phyloP scores from a whole-genome alignment of 1,139 yeast genomes.

The Protomyces arabidopsidicola region DNA sequence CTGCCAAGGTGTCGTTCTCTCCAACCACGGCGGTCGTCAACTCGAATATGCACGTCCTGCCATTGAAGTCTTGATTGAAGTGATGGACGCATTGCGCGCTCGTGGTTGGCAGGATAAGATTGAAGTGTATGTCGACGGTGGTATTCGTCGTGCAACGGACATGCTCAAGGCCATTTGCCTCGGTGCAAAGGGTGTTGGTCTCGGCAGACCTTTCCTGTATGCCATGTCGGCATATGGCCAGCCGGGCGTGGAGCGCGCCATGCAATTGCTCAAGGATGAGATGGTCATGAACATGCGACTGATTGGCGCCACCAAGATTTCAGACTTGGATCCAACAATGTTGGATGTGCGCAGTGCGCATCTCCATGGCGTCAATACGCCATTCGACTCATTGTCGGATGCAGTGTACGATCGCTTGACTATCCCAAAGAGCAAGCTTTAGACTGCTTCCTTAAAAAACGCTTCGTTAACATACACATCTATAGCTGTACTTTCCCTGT shows the following conservation, averaged over 20 bases:
- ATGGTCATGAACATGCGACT: slow-evolving; percentile 83
- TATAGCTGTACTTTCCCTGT: not conserved
- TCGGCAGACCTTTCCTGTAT: slow-evolving; percentile 69
- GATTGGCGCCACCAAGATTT: slow-evolving; percentile 66
- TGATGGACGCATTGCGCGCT: slow-evolving; percentile 52
- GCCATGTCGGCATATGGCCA: slow-evolving; percentile 66
- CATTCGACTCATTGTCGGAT: slow-evolving; percentile 29
- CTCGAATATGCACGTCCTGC: slow-evolving; percentile 61
- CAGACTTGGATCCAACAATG: slow-evolving; percentile 55
- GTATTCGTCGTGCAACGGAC: slow-evolving; percentile 70
- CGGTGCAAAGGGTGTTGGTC: slow-evolving; percentile 74
- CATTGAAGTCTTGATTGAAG: slow-evolving; percentile 61
- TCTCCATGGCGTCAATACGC: slow-evolving; percentile 18
- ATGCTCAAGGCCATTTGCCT: slow-evolving; percentile 65
- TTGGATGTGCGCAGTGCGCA: slow-evolving; percentile 4
- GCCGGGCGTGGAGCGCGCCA: slow-evolving; percentile 53
- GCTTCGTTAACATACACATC: not conserved
- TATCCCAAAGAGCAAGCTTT: not conserved
- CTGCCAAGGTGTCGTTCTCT: slow-evolving; percentile 50
- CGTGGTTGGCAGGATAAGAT: slow-evolving; percentile 48
- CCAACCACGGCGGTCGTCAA: slow-evolving; percentile 58
- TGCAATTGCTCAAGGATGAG: slow-evolving; percentile 70
- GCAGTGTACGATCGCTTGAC: slow-evolving; percentile 30
- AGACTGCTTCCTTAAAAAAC: not conserved
- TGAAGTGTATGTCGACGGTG: slow-evolving; percentile 53